Base-by-base conservation (phyloP, 2,329 filamentous ascomycete species). In the Alternaria sp. region DNA sequence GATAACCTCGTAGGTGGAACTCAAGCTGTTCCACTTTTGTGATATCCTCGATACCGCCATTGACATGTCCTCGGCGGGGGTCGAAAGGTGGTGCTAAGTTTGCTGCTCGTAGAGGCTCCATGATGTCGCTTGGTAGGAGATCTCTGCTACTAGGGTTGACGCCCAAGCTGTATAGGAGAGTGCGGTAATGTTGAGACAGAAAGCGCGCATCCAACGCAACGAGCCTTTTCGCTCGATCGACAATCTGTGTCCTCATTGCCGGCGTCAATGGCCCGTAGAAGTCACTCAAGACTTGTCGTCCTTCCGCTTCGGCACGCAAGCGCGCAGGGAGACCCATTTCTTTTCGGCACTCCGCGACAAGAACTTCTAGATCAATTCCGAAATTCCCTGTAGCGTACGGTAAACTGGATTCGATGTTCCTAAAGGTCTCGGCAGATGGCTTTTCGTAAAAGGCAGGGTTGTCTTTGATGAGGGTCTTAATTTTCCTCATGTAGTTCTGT, bases 41-140 rank as follows among this genome's bases (percentile, higher is more conserved):
- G 8, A 73, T 58, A 20, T 54, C 30, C 20, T 56, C 53, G 18
- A 37, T 57, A 20, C 25, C 43, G 28, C 46, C 30, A 20, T 14
- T 21, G n/a, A 12, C 37, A 10, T 44, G 30, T 28, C 45, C 44
- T 41, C 30, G 51, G 20, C 37, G 44, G 10, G 55, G 49, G 11
- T 68, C 47, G 47, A 72, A 73, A 11, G 66, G 63, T 15, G 41
- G 60, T 14, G 66, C 59, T 14, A 77, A 57, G 5, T 66, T 66
- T 43, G 67, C 68, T n/a, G 61, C 61, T 50, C 74, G 69, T 9
- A 78, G 61, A 21, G 69, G 60, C 11, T 69, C 43, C 43, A 75
- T 61, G 3, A 77, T 70, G 37, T 77, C 74, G 55, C 75, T 71
- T 12, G 74, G 70, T 18, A 77, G 64, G 46, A 75, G 20, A 23